phyloP scores from a whole-genome alignment of 2,329 filamentous ascomycete genomes.

The Phaeosphaeriaceae sp. region DNA sequence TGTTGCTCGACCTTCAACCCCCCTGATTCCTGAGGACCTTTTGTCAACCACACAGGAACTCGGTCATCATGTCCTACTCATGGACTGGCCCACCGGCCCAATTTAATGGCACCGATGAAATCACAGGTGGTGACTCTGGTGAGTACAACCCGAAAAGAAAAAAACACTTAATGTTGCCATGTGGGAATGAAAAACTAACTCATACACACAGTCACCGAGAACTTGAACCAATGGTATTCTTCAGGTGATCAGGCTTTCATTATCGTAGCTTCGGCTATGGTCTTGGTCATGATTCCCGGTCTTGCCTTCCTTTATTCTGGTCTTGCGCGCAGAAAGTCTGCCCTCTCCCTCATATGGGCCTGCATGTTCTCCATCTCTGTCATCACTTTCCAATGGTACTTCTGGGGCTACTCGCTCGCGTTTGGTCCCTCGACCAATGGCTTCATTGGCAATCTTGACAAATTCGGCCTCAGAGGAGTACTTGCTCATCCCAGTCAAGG shows the following conservation, averaged over 20 bases:
- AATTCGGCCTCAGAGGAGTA: conserved; percentile 88
- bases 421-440: conserved; percentile 86
- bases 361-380: conserved; percentile 93
- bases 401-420: conserved; percentile 97
- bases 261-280: conserved; percentile 87
- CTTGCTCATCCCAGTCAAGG: conserved; percentile 85
- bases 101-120: conserved; percentile 62
- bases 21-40: conserved; percentile 14
- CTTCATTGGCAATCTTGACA: conserved; percentile 88
- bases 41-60: conserved; percentile 14
- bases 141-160: conserved; percentile 58
- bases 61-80: conserved; percentile 55
- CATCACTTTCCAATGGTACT: conserved; percentile 98
- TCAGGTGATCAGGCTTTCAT: conserved; percentile 95
- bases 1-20: conserved; percentile 19
- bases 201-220: conserved; percentile 69
- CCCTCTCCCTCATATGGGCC: conserved; percentile 95
- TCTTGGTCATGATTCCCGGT: conserved; percentile 94
- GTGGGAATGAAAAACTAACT: conserved; percentile 8
- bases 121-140: conserved; percentile 80
- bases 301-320: conserved; percentile 98
- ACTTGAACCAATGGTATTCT: conserved; percentile 95
- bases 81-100: conserved; percentile 53
- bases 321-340: conserved; percentile 95
- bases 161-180: no score